Base-by-base conservation (phyloP, 2,329 filamentous ascomycete species). In the Phyllosticta capitalensis region DNA sequence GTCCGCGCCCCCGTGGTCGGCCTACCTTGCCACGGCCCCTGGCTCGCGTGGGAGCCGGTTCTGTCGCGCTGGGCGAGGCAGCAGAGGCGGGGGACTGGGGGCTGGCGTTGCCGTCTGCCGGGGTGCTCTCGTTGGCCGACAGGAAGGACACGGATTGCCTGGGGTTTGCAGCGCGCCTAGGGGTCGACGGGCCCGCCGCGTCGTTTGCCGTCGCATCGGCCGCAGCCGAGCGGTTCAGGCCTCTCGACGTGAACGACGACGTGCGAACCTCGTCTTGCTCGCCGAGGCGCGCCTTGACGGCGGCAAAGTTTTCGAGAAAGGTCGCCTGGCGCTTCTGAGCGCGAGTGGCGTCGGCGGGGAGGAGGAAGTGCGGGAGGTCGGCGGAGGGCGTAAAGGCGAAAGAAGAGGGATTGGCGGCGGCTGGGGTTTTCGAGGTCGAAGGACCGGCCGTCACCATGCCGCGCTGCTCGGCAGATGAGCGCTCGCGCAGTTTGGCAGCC, bases 381-480 rank as follows among this genome's bases (percentile, higher is more conserved):
- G 10, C n/a, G 12, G n/a, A 4, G 52, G 14, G 52, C n/a, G 9
- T 19, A 22, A 19, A 26, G 22, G 12, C 20, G 5, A 49, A 30
- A 24, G n/a, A 51, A 2, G 30, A 54, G 7, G 58, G n/a, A 24
- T 55, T 52, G 21, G 50, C 38, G 49, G 52, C 49, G 26, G 52
- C 38, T n/a, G 38, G 38, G 5, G 38, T 3, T n/a, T 45, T 17
- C 5, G 38, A 45, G 14, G 1, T 52, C 71, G 92, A 92, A 65
- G 95, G 94, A 69, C 89, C 92, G 58, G 91, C 90, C 60, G 96
- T 92, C 74, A 92, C 92, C 26, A 90, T 92, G 77, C 79, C 96
- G 72, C 73, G 84, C 75, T 58, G 77, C n/a, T 21, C 19, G 52
- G 17, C 38, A 5, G 14, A n/a, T 49, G 22, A 21, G n/a, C 65